Evolutionary conservation across 2,329 filamentous ascomycete species (phyloP), one percentile per base, ranked within the genome.

Genomic region (Aureobasidium sp.): DNA sequence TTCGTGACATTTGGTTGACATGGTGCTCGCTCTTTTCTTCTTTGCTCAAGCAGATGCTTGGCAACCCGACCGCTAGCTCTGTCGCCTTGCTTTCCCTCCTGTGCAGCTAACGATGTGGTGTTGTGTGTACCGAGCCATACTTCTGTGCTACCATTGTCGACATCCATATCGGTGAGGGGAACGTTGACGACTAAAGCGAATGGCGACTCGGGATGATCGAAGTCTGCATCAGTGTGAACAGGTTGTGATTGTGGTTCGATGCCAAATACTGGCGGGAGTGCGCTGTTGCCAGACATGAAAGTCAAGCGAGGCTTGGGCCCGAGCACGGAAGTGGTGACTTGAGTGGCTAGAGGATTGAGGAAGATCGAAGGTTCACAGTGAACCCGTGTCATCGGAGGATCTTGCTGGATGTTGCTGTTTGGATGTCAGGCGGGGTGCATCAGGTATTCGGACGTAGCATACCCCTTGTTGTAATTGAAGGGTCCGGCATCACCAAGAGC

Each of bases 401-500:
- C 87, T 71, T 90, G 88, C 68, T 90, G 88, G 40, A 90, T 78
- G 68, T 90, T 91, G 1, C 65, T 65, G 72, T 67, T 23, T 36
- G 6, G 25, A 23, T n/a, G 33, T 47, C 9, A 60, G 56, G 29
- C 13, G 10, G 54, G 38, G 48, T 8, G n/a, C 20, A 25, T 27
- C n/a, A 36, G n/a, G 33, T 60, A 23, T 25, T 45, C 38, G 40
- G 6, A n/a, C 10, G 10, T 8, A n/a, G 20, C 29, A 18, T 55
- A 72, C 70, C 85, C 87, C 55, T 82, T 82, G 71, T 90, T 90
- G 72, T 90, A 90, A 69, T 90, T 90, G 78, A 85, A 91, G 0
- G 86, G 87, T 0, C 84, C 82, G 20, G 87, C 80, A 25, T 88
- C 82, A 2, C 87, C 86, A 38, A 80, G 77, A 0, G 77, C 78